phyloP scores from a whole-genome alignment of 1,284 basidiomycete genomes.

The Xerocomus cyaneibrunnescens region DNA sequence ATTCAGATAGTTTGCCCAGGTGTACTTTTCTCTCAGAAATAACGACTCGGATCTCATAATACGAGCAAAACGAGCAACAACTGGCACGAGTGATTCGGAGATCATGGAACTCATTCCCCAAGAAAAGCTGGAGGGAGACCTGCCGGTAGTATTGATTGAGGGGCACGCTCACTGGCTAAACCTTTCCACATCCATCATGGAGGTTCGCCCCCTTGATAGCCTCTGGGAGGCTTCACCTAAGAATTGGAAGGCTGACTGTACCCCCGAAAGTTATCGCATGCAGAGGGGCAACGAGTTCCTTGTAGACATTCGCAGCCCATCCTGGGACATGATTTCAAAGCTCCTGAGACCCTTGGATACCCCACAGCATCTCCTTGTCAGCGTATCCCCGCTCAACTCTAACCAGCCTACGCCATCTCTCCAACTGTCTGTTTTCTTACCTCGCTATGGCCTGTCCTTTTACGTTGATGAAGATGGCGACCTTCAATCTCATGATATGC shows the following conservation, averaged over 20 bases:
- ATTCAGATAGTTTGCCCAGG: background rate
- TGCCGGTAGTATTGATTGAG: slow-evolving; percentile 38
- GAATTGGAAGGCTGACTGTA: slow-evolving; percentile 1
- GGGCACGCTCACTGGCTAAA: slow-evolving; percentile 42
- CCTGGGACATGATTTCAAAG: slow-evolving; percentile 31
- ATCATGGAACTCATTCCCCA: slow-evolving; percentile 41
- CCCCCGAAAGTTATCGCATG: background rate
- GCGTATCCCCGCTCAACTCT: background rate
- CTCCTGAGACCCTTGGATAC: slow-evolving; percentile 32
- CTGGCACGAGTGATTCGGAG: background rate
- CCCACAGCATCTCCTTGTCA: slow-evolving; percentile 32
- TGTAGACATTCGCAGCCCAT: slow-evolving; percentile 37
- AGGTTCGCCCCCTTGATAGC: background rate
- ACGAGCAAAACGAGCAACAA: background rate
- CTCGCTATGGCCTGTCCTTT: slow-evolving; percentile 42
- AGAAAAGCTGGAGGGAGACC: slow-evolving; percentile 32
- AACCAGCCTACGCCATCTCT: slow-evolving; percentile 4
- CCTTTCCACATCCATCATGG: slow-evolving; percentile 9
- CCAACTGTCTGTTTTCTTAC: slow-evolving; percentile 38
- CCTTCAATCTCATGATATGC: slow-evolving; percentile 30
- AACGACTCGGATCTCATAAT: background rate
- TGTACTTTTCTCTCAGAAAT: background rate
- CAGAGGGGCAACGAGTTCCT: background rate
- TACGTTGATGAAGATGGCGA: slow-evolving; percentile 29
- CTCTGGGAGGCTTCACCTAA: background rate